These are phyloP conservation scores for Arthrocladium fulminans DNA, from an alignment of 2,329 filamentous ascomycete genomes.

Conservation along the genomic window DNA sequence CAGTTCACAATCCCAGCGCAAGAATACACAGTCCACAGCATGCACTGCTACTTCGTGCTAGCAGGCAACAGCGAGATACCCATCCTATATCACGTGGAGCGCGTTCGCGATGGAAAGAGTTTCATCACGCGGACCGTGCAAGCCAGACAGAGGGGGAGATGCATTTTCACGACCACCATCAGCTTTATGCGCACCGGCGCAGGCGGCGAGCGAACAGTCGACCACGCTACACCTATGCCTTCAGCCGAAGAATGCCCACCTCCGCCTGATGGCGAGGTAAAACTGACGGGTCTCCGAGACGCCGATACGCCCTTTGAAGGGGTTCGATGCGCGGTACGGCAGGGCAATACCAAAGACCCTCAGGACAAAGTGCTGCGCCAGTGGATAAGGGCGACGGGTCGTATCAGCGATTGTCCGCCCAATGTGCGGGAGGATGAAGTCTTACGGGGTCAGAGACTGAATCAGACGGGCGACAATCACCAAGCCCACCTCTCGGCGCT, in stretches of 20 bases:
- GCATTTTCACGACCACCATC: constrained; percentile 92
- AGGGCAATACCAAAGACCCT: constrained; percentile 29
- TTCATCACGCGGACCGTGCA: constrained; percentile 95
- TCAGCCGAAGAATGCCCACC: constrained; percentile 30
- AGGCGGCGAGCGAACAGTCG: constrained; percentile 45
- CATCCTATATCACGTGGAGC: constrained; percentile 89
- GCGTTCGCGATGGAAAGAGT: constrained; percentile 78
- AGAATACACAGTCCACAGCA: constrained; percentile 80
- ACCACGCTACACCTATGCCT: constrained; percentile 59
- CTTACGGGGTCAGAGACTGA: constrained; percentile 8
- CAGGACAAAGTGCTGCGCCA: constrained; percentile 60
- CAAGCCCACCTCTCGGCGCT: constrained; percentile 57
- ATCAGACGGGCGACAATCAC: constrained; percentile 20
- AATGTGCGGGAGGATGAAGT: constrained; percentile 19
- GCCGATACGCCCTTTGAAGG: constrained; percentile 28
- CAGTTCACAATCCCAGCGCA: constrained; percentile 67
- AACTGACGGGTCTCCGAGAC: neutral
- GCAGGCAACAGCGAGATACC: constrained; percentile 78
- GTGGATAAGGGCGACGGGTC: constrained; percentile 32
- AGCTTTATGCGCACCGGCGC: constrained; percentile 67
- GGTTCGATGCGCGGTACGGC: constrained; percentile 39
- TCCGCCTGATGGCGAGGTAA: constrained; percentile 24
- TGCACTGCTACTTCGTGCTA: constrained; percentile 98
- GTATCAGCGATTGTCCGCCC: constrained; percentile 22
- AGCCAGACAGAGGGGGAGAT: constrained; percentile 74